Conservation (phyloP, 805 yeast genomes). For the Lipomyces kockii region DNA sequence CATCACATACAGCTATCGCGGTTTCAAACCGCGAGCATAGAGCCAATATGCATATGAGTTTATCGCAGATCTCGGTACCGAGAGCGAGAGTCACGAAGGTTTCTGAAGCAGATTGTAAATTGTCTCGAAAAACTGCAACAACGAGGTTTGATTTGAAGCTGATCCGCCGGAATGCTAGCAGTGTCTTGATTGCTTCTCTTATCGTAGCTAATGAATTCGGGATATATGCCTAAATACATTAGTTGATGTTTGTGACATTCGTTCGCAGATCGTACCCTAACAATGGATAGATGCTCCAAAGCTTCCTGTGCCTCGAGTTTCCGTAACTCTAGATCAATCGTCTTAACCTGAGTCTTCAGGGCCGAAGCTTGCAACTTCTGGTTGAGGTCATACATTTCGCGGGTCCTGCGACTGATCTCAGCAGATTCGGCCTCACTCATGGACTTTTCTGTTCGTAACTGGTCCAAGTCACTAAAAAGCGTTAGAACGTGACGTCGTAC, state of each 20-base stretch:
- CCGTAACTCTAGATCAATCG: slow-evolving; percentile 40
- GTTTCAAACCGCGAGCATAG: slow-evolving; percentile 10
- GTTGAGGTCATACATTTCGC: slow-evolving; percentile 38
- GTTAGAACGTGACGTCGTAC: background rate
- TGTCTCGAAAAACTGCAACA: slow-evolving; percentile 4
- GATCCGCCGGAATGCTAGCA: slow-evolving; percentile 23
- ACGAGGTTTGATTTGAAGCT: slow-evolving; percentile 21
- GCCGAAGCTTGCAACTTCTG: slow-evolving; percentile 36
- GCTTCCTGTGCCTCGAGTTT: slow-evolving; percentile 40
- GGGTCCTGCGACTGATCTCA: slow-evolving; percentile 28
- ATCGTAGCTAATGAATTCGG: slow-evolving; percentile 27
- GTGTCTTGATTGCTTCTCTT: slow-evolving; percentile 20
- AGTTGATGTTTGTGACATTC: background rate
- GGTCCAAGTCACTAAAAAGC: slow-evolving; percentile 35
- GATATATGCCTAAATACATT: slow-evolving; percentile 2
- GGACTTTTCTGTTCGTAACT: slow-evolving; percentile 30
- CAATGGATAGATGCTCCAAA: slow-evolving; percentile 39
- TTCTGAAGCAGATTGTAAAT: background rate
- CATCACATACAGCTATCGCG: slow-evolving; percentile 17
- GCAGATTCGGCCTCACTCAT: slow-evolving; percentile 24
- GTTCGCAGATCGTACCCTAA: slow-evolving; percentile 16
- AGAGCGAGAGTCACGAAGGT: slow-evolving; percentile 8
- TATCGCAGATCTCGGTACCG: slow-evolving; percentile 25
- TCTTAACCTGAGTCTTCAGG: slow-evolving; percentile 23
- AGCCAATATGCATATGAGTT: slow-evolving; percentile 4